A percentile compares a stretch with the other conserved stretches of the same genome.
phyloP scores from a whole-genome alignment of 306 rosid genomes.

The Prosopis cineraria region DNA sequence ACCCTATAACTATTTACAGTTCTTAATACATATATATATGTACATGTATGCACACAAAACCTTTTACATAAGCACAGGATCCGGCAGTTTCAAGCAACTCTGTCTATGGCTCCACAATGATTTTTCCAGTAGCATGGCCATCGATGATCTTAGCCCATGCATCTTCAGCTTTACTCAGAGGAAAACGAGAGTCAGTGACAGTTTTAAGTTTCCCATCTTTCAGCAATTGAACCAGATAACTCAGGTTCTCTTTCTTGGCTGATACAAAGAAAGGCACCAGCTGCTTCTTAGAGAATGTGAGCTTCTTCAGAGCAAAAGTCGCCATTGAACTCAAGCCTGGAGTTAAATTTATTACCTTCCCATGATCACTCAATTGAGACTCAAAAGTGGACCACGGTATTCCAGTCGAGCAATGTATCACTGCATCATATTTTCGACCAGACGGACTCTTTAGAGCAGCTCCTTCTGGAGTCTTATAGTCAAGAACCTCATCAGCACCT shows the following conservation, averaged over 20 bases:
- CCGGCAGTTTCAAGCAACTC: slow-evolving; percentile 26
- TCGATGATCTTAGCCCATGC: slow-evolving; percentile 80
- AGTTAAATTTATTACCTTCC: slow-evolving; percentile 58
- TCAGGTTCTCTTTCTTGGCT: slow-evolving; percentile 51
- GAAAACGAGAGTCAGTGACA: slow-evolving; percentile 52
- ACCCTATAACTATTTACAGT: not conserved
- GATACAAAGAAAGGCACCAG: slow-evolving; percentile 40
- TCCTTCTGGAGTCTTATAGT: slow-evolving; percentile 65
- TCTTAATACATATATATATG: not conserved
- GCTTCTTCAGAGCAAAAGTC: slow-evolving; percentile 44
- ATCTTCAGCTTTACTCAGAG: slow-evolving; percentile 68
- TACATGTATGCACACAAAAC: not conserved
- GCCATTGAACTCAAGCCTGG: slow-evolving; percentile 30
- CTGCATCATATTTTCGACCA: slow-evolving; percentile 63
- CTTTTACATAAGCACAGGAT: not conserved
- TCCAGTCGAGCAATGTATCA: slow-evolving; percentile 52
- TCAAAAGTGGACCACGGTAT: slow-evolving; percentile 69
- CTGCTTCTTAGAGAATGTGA: slow-evolving; percentile 67
- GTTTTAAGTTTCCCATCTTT: slow-evolving; percentile 66
- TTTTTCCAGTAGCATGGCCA: slow-evolving; percentile 70
- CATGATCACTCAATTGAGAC: slow-evolving; percentile 50
- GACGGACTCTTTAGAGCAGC: slow-evolving; percentile 64
- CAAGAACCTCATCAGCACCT: slow-evolving; percentile 80
- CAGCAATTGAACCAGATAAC: slow-evolving; percentile 44
- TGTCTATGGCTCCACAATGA: slow-evolving; percentile 58